Evolutionary conservation across 208 protist species (phyloP).

Genomic region (Phytomonas serpens): DNA sequence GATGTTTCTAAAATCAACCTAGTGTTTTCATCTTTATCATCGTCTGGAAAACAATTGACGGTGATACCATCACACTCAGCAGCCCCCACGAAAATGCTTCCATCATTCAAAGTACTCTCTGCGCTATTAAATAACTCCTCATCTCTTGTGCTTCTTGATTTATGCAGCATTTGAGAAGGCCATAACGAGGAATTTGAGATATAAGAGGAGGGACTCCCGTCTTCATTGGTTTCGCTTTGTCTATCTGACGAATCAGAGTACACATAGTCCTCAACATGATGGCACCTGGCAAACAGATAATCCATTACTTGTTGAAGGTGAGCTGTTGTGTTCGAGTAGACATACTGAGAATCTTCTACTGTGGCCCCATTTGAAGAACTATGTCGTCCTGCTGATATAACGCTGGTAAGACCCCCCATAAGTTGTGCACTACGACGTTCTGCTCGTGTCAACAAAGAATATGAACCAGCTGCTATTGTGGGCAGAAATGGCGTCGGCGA

Average conservation of each 20-base stretch:
- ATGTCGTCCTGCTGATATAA: not conserved
- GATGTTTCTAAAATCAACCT: not conserved
- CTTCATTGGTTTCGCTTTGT: not conserved
- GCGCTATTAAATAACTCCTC: not conserved
- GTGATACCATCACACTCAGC: not conserved
- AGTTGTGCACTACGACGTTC: not conserved
- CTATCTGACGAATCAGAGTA: not conserved
- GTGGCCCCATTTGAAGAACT: not conserved
- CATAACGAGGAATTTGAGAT: not conserved
- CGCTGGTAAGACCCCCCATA: not conserved
- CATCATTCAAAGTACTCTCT: not conserved
- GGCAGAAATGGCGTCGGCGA: not conserved
- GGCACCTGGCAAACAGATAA: conserved; percentile 1
- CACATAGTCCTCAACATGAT: not conserved
- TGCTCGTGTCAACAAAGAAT: not conserved
- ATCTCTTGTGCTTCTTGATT: not conserved
- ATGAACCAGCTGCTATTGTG: not conserved
- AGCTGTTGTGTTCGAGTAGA: not conserved
- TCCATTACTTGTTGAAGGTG: not conserved
- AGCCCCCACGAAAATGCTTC: not conserved
- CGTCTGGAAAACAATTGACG: not conserved
- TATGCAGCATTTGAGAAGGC: not conserved
- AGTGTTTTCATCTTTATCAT: not conserved
- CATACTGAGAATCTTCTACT: not conserved
- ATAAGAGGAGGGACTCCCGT: not conserved